These are phyloP conservation scores for Mortierella alpina DNA, from an alignment of 192 early-diverging fungal species.

Conservation along the genomic window DNA sequence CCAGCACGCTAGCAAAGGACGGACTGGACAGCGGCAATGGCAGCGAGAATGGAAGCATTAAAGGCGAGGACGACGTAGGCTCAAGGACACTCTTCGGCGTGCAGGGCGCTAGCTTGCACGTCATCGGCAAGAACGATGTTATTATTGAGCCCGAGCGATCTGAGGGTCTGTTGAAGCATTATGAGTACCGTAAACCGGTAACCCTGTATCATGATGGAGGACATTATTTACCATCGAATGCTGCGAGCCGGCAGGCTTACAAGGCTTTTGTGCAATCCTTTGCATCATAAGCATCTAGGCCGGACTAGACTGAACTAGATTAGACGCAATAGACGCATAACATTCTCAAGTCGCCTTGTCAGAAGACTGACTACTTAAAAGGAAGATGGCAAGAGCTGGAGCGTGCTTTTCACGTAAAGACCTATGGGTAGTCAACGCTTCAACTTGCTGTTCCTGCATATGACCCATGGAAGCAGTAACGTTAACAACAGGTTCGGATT, in stretches of 20 bases:
- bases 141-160: conserved; percentile 45
- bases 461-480: too few species aligned
- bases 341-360: neutral
- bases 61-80: conserved; percentile 19
- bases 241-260: conserved; percentile 45
- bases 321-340: neutral
- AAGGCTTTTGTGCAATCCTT: conserved; percentile 49
- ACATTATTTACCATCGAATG: conserved; percentile 46
- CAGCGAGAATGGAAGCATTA: neutral
- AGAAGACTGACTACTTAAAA: neutral
- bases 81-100: conserved; percentile 27
- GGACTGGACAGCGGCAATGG: neutral
- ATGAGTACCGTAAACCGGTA: conserved; percentile 19
- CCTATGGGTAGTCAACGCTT: too few species aligned
- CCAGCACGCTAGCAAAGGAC: too few species aligned
- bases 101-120: conserved; percentile 50
- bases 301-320: neutral
- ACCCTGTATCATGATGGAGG: conserved; percentile 47
- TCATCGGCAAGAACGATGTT: conserved; percentile 43
- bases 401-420: too few species aligned
- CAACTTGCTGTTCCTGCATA: too few species aligned
- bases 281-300: neutral
- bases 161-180: conserved; percentile 39
- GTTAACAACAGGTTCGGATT: too few species aligned
- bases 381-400: neutral